These are phyloP conservation scores for Xylaria cubensis DNA, from an alignment of 495 filamentous ascomycete genomes.

Conservation along the genomic window DNA sequence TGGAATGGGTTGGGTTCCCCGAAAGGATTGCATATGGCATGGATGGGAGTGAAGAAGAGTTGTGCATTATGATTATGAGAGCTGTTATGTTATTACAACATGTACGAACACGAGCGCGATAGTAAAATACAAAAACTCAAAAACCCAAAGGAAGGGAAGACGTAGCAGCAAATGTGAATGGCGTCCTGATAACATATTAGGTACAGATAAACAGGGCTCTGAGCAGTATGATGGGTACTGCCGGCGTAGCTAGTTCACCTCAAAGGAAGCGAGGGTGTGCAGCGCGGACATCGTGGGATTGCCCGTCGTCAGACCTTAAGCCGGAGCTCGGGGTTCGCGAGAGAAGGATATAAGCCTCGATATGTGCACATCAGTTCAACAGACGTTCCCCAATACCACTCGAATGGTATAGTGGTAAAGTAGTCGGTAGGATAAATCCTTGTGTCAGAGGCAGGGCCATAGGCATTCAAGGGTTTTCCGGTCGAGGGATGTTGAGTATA, in stretches of 20 bases:
- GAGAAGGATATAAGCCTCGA: neutral
- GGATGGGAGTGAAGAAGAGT: neutral
- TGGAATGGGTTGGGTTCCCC: neutral
- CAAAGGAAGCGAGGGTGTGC: neutral
- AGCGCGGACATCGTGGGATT: neutral
- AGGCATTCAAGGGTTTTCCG: slow-evolving; percentile 10
- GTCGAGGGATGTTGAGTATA: slow-evolving; percentile 1
- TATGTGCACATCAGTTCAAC: neutral
- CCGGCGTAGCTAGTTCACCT: neutral
- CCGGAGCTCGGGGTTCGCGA: too few relatives aligned
- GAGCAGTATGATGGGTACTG: neutral
- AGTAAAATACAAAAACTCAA: neutral
- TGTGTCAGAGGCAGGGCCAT: slow-evolving; percentile 10
- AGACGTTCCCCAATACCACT: neutral
- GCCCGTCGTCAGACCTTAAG: too few relatives aligned
- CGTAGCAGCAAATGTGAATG: neutral
- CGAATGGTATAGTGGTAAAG: neutral
- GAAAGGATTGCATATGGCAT: neutral
- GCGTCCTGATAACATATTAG: neutral
- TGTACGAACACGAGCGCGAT: neutral
- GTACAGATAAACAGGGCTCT: neutral
- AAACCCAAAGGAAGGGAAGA: neutral
- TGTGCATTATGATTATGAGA: neutral
- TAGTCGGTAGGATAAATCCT: slow-evolving; percentile 4
- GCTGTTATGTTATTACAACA: neutral